Evolutionary conservation across 192 early-diverging fungal genomes (phyloP).

Genomic region (Coemansia sp.): DNA sequence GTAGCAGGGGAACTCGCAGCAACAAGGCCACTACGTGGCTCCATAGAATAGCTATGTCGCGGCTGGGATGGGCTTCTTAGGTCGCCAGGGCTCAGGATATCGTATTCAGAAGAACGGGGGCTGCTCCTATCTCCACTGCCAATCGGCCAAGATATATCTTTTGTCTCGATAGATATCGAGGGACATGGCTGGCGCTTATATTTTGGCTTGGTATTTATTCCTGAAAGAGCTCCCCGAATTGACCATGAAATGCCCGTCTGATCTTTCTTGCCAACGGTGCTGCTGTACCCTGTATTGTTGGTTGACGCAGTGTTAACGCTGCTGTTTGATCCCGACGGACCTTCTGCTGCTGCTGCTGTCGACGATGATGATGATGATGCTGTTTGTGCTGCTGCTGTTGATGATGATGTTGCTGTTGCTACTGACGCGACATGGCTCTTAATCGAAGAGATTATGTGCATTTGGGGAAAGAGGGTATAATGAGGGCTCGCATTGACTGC

Average conservation of each 20-base stretch:
- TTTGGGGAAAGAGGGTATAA: neutral
- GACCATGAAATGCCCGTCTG: neutral
- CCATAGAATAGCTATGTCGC: neutral
- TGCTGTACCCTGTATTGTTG: neutral
- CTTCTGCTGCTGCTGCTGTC: neutral
- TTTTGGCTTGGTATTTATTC: slow-evolving; percentile 17
- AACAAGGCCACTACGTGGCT: neutral
- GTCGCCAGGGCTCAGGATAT: slow-evolving; percentile 31
- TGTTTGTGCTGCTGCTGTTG: slow-evolving; percentile 9
- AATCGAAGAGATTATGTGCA: slow-evolving; percentile 33
- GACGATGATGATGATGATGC: slow-evolving; percentile 7
- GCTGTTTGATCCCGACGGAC: slow-evolving; percentile 3
- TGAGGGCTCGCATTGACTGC: slow-evolving; percentile 7
- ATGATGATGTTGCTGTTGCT: slow-evolving; percentile 13
- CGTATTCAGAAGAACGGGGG: slow-evolving; percentile 30
- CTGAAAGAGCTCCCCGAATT: slow-evolving; percentile 14
- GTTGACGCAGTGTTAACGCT: neutral
- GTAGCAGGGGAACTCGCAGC: slow-evolving; percentile 1
- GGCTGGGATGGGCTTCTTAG: slow-evolving; percentile 10
- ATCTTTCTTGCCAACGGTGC: neutral
- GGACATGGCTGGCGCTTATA: slow-evolving; percentile 34
- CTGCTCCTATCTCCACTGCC: slow-evolving; percentile 39
- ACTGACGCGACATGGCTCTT: slow-evolving; percentile 32
- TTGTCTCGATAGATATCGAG: slow-evolving; percentile 42
- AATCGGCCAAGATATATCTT: slow-evolving; percentile 49